Percentiles rank a stretch among this genome's conserved stretches.
phyloP scores from a whole-genome alignment of 2,329 filamentous ascomycete species.

The Colletotrichum eremochloae region DNA sequence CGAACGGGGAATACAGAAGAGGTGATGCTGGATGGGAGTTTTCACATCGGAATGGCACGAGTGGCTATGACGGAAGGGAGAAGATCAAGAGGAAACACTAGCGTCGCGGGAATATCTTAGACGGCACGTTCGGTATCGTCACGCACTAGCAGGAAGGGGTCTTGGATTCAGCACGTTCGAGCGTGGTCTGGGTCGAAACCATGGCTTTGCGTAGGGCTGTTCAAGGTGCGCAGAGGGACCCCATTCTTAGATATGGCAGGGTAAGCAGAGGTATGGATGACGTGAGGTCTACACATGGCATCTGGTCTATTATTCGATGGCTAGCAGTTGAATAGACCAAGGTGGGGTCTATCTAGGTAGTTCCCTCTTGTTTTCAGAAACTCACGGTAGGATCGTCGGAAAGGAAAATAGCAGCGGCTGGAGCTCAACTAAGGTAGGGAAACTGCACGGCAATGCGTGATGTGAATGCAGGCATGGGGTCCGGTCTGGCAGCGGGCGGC shows the following conservation, averaged over 20 bases:
- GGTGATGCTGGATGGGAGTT: not conserved
- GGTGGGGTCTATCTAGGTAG: not conserved
- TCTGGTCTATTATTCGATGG: not conserved
- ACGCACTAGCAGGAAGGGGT: not conserved
- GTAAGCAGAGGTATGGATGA: not conserved
- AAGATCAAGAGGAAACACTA: constrained; percentile 25
- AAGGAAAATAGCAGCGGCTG: not conserved
- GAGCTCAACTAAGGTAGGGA: not conserved
- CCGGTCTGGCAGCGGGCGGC: constrained; percentile 5
- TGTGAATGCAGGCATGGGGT: not conserved
- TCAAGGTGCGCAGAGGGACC: not conserved
- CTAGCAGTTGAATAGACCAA: not conserved
- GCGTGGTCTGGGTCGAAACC: constrained; percentile 1
- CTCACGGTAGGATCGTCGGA: not conserved
- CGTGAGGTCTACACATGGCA: not conserved
- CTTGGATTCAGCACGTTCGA: constrained; percentile 1
- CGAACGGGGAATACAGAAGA: not conserved
- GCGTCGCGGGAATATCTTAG: constrained; percentile 12
- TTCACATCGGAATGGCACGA: constrained; percentile 9
- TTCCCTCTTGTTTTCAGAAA: not conserved
- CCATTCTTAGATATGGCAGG: not conserved
- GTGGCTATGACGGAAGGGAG: constrained; percentile 35
- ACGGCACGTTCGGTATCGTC: constrained; percentile 17
- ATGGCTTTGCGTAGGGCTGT: not conserved
- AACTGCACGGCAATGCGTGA: constrained; percentile 1